A percentile compares a stretch with the other conserved stretches of the same genome.
Conservation (phyloP, 305 asterid species). For the Stenogyne calaminthoides region DNA sequence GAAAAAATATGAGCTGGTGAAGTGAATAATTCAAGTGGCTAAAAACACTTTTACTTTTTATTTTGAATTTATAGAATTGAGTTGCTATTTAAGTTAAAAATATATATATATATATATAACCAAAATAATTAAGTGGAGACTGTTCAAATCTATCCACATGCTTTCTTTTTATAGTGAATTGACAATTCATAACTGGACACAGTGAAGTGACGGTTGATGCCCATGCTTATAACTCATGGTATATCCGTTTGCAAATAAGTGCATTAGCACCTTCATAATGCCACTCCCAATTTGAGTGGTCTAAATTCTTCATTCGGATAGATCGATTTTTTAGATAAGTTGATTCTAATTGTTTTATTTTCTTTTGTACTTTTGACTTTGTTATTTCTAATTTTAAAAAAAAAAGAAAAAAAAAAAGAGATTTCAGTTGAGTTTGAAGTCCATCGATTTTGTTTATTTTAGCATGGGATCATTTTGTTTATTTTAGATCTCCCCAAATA, state of each 20-base stretch:
- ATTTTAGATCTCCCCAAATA: too few relatives aligned
- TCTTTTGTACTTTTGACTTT: not conserved
- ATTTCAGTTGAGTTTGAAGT: not conserved
- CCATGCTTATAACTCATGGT: not conserved
- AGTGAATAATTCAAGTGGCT: too few relatives aligned
- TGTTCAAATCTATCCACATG: too few relatives aligned
- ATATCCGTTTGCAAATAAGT: constrained; percentile 14
- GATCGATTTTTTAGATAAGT: not conserved
- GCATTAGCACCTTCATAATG: not conserved
- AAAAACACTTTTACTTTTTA: too few relatives aligned
- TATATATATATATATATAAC: too few relatives aligned
- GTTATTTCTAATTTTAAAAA: not conserved
- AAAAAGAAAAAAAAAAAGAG: not conserved
- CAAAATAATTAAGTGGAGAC: too few relatives aligned
- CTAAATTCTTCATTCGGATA: not conserved
- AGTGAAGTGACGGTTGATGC: not conserved
- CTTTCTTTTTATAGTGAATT: not conserved
- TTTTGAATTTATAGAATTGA: too few relatives aligned
- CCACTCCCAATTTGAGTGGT: not conserved
- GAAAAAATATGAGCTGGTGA: too few relatives aligned
- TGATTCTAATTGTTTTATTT: not conserved
- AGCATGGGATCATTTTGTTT: not conserved
- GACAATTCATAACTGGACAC: not conserved
- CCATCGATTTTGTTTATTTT: too few relatives aligned
- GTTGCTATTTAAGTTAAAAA: too few relatives aligned